Evolutionary conservation across 192 early-diverging fungal species (phyloP).

Genomic region (Coemansia sp.): DNA sequence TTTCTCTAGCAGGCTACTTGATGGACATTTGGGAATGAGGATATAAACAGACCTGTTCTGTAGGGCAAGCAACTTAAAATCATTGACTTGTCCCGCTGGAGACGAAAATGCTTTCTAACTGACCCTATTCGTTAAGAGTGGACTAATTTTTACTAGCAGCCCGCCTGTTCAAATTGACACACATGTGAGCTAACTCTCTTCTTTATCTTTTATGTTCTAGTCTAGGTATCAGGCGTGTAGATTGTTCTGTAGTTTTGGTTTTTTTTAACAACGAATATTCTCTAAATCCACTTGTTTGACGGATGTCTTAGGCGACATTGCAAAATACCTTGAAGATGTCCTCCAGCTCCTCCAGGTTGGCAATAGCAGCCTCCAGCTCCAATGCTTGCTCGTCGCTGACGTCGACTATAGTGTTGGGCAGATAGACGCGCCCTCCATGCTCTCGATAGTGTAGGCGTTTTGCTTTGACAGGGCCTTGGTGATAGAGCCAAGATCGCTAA

Average conservation of each 20-base stretch:
- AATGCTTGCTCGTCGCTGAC: slow-evolving; percentile 45
- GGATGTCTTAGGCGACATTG: slow-evolving; percentile 19
- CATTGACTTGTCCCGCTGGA: slow-evolving; percentile 35
- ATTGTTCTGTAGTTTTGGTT: background rate
- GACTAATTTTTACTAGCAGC: background rate
- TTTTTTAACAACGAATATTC: background rate
- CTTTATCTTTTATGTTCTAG: background rate
- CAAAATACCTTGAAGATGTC: slow-evolving; percentile 63
- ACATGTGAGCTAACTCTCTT: background rate
- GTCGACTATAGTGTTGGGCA: slow-evolving; percentile 50
- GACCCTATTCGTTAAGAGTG: slow-evolving; percentile 12
- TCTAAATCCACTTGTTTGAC: too few relatives aligned
- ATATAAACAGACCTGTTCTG: slow-evolving; percentile 54
- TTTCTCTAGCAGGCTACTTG: background rate
- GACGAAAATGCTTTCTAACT: slow-evolving; percentile 31
- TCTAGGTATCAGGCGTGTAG: background rate
- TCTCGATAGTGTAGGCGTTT: slow-evolving; percentile 56
- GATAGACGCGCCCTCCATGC: slow-evolving; percentile 57
- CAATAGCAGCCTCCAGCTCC: slow-evolving; percentile 56
- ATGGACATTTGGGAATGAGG: slow-evolving; percentile 25
- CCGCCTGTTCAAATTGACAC: background rate
- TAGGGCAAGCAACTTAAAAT: slow-evolving; percentile 38
- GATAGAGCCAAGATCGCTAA: slow-evolving; percentile 53
- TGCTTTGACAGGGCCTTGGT: slow-evolving; percentile 40
- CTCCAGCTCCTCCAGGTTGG: slow-evolving; percentile 59